Base-by-base conservation (phyloP, 352 stramenopile genomes). In the Phytophthora fragariaefolia region DNA sequence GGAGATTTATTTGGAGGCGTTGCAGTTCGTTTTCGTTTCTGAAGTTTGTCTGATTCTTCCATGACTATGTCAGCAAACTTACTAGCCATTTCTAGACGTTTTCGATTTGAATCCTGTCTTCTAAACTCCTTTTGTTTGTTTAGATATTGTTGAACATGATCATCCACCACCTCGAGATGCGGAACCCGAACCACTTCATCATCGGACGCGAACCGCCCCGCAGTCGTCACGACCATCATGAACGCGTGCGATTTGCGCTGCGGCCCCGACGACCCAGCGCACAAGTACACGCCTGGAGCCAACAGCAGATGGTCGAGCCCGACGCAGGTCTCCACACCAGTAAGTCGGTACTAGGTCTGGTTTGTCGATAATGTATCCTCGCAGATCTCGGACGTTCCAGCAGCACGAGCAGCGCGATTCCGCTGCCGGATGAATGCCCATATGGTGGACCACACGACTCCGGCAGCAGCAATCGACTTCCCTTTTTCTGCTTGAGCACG, bases 401-500 rank as follows among this genome's bases (percentile, higher is more conserved):
- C 27, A 30, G 26, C 27, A 61, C 54, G 54, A 18, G 26, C 18
- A 61, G 12, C 12, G 40, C 46, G 46, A 34, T 52, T 52, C 9
- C 10, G n/a, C 17, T 20, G 10, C 2, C 40, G 54, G 6, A 52
- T 28, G 12, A 61, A 61, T 3, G 4, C 17, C 40, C 18, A 61
- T 8, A 61, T 15, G 36, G 52, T 50, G 52, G 52, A 46, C 54
- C 54, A 61, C 54, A 27, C 27, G 17, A 61, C 18, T 15, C 26
- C 38, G 7, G 42, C 38, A 12, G 4, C 6, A n/a, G 38, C 12
- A 28, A 52, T 61, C 5, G 54, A 2, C 4, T 30, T 28, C 15
- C 18, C 54, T 28, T 4, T 45, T 4, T 28, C 36, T 18, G 36
- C 36, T 36, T 26, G 34, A 4, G 7, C 34, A 38, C 12, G 20